These are phyloP conservation scores for Corchorus capsularis DNA, from an alignment of 345 rosid species.

Conservation along the genomic window DNA sequence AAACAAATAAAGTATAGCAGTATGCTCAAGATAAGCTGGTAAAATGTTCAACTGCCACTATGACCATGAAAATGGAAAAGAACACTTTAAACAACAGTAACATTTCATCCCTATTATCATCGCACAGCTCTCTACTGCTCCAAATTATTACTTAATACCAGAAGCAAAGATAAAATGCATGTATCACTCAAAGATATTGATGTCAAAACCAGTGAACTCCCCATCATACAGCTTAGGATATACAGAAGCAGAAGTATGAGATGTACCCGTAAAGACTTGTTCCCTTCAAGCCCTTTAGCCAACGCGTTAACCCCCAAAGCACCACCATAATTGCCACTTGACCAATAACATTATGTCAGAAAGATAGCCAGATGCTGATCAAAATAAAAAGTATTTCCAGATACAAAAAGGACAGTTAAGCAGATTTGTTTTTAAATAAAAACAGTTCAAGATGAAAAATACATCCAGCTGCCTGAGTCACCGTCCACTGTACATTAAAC, in stretches of 20 bases:
- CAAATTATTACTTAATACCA: background rate
- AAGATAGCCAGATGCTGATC: slow-evolving; percentile 21
- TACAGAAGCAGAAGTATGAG: background rate
- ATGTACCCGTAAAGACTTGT: slow-evolving; percentile 79
- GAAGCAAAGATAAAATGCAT: background rate
- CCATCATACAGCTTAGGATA: background rate
- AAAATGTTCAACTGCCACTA: background rate
- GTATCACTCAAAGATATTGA: background rate
- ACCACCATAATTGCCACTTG: slow-evolving; percentile 96
- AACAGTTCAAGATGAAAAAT: slow-evolving; percentile 15
- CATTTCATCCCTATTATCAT: background rate
- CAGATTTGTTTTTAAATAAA: slow-evolving; percentile 16
- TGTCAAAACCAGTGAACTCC: slow-evolving; percentile 2
- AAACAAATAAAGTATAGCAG: background rate
- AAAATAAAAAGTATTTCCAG: slow-evolving; percentile 4
- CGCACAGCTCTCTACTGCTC: background rate
- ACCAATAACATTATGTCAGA: slow-evolving; percentile 35
- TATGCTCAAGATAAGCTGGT: background rate
- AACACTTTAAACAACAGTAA: slow-evolving; percentile 1
- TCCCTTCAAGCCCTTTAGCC: slow-evolving; percentile 88
- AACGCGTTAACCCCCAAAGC: slow-evolving; percentile 94
- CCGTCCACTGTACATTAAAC: background rate
- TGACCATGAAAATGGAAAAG: background rate
- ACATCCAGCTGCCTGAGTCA: slow-evolving; percentile 8
- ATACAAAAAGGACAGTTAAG: slow-evolving; percentile 17